Evolutionary conservation across 129 eudicot genomes (phyloP).

Genomic region (Flaveria ramosissima): DNA sequence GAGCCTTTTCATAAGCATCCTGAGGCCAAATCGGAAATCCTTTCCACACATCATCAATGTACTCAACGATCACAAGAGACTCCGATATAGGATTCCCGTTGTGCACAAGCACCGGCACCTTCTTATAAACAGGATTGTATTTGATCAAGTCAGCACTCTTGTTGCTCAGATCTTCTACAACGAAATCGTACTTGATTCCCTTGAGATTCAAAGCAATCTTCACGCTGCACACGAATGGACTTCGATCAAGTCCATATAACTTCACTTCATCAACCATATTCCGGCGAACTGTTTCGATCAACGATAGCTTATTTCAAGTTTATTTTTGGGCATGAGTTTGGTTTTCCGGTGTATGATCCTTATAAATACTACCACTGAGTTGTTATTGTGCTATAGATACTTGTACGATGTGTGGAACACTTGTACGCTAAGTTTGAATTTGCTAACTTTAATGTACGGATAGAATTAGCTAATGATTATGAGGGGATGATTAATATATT

Average conservation of each 20-base stretch:
- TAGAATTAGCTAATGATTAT: too few species aligned
- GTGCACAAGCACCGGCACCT: slow-evolving; percentile 47
- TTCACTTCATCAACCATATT: slow-evolving; percentile 40
- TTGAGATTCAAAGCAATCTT: slow-evolving; percentile 39
- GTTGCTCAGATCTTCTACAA: slow-evolving; percentile 6
- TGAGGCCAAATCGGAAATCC: slow-evolving; percentile 37
- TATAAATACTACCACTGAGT: too few species aligned
- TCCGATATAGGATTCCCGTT: slow-evolving; percentile 41
- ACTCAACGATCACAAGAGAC: slow-evolving; percentile 46
- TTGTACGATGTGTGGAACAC: neutral
- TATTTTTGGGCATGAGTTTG: too few species aligned
- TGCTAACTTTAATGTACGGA: too few species aligned
- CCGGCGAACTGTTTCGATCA: neutral
- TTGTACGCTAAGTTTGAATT: neutral
- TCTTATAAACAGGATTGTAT: slow-evolving; percentile 46
- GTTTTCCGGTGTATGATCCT: too few species aligned
- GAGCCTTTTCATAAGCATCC: slow-evolving; percentile 30
- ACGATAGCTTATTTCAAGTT: neutral
- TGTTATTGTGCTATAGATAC: neutral
- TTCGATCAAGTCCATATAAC: slow-evolving; percentile 24
- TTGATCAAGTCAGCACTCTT: slow-evolving; percentile 32
- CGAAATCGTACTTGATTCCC: slow-evolving; percentile 34
- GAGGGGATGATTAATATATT: too few species aligned
- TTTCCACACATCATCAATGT: slow-evolving; percentile 51
- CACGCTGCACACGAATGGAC: slow-evolving; percentile 37